These are phyloP conservation scores for Quercus lobata DNA, from an alignment of 331 rosid species.

Conservation along the genomic window DNA sequence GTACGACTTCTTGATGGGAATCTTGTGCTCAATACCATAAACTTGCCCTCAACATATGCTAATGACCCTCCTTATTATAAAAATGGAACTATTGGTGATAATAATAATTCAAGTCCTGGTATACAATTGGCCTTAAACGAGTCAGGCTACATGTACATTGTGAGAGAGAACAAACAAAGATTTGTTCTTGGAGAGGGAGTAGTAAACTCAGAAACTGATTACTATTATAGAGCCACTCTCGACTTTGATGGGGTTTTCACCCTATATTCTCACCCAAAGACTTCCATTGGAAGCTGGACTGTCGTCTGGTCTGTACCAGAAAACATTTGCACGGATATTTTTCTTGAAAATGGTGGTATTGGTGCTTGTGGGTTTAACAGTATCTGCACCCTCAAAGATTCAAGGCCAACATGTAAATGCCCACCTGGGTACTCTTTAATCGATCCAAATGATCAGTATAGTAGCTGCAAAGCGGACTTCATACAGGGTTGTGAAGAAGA, in stretches of 20 bases:
- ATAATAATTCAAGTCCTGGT: constrained; percentile 19
- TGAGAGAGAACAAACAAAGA: constrained; percentile 18
- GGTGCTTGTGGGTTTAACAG: constrained; percentile 57
- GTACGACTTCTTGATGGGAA: constrained; percentile 38
- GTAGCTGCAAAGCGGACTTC: constrained; percentile 42
- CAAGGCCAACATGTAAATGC: constrained; percentile 34
- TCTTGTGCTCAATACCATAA: constrained; percentile 32
- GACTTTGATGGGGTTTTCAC: constrained; percentile 44
- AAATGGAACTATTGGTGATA: neutral
- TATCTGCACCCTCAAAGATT: constrained; percentile 17
- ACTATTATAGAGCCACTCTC: constrained; percentile 45
- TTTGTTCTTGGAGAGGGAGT: neutral
- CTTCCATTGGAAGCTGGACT: constrained; percentile 27
- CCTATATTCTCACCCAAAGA: constrained; percentile 31
- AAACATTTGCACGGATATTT: neutral
- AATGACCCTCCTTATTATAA: constrained; percentile 24
- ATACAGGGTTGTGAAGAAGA: constrained; percentile 43
- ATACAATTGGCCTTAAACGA: constrained; percentile 27
- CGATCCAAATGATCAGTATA: constrained; percentile 30
- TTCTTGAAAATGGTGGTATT: rapidly evolving
- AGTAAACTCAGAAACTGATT: neutral
- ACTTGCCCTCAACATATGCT: constrained; percentile 25
- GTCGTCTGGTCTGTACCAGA: constrained; percentile 20
- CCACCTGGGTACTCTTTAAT: constrained; percentile 26
- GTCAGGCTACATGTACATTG: constrained; percentile 33